Base-by-base conservation (phyloP, 164 flowering plant genomes). In the Taxillus chinensis region DNA sequence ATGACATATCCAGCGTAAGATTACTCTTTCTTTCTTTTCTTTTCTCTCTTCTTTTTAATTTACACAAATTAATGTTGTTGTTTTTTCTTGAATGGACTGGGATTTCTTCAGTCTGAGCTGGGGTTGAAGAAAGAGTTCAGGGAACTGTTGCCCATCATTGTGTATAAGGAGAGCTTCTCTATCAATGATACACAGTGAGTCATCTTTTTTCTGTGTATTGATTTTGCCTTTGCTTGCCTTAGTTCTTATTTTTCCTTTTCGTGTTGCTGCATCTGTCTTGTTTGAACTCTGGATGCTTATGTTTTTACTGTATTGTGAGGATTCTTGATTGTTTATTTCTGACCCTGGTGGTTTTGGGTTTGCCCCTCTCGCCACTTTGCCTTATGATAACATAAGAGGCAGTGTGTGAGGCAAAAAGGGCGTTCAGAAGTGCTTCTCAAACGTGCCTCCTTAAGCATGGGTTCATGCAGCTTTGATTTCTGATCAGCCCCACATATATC, bases 91-190 rank as follows among this genome's bases (percentile, higher is more conserved):
- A 39, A 16, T 40, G 60, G 63, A 42, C 66, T 45, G 11, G 67
- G 60, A 4, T 16, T 64, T 64, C 52, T 27, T 74, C 71, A 74
- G 64, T 68, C 77, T 55, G 86, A 80, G 62, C 16, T 77, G 63
- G 93, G 98, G 0, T 69, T 91, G 75, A 86, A 78, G 78, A 86
- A 89, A 70, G 96, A 91, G 55, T 3, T 91, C 62, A 75, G 98
- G 64, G 96, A 88, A 79, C 78, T 88, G 96, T 82, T 91, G 16
- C 96, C 96, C 14, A 70, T 88, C 16, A 77, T 91, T 57, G 74
- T 88, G 6, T 91, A 75, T 68, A 83, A 77, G 63, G 92, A 88
- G 78, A 91, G 85, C 70, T 86, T 85, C 77, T 83, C 80, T 39
- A 67, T 86, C 61, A 82, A 16, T 62, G 96, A 91, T 67, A 73